These are phyloP conservation scores for Didymellaceae sp. DNA, from an alignment of 2,329 filamentous ascomycete species.

Conservation along the genomic window DNA sequence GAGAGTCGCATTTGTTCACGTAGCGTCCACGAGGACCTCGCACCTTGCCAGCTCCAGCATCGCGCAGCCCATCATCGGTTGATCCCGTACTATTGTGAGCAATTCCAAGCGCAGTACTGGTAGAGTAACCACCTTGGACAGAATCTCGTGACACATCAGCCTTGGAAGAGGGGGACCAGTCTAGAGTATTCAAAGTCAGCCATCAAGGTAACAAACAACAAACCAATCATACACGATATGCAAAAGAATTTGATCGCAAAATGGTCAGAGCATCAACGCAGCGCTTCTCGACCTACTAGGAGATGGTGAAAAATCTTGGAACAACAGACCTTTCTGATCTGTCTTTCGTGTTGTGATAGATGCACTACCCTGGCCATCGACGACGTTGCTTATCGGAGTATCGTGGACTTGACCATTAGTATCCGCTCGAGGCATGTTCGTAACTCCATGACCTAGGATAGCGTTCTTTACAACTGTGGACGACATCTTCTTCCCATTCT, in stretches of 20 bases:
- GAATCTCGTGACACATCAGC: background rate
- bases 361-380: background rate
- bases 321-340: slow-evolving; percentile 12
- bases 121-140: no score
- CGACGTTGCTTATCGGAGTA: slow-evolving; percentile 4
- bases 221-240: background rate
- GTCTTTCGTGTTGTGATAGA: background rate
- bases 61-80: background rate
- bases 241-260: background rate
- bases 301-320: slow-evolving; percentile 4
- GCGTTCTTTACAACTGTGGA: slow-evolving; percentile 26
- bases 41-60: slow-evolving; percentile 22
- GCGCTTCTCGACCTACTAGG: background rate
- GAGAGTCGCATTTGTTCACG: slow-evolving; percentile 4
- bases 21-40: slow-evolving; percentile 28
- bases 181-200: no score
- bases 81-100: background rate
- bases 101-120: background rate
- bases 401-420: slow-evolving; percentile 3
- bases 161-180: no score
- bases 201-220: no score
- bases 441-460: slow-evolving; percentile 23
- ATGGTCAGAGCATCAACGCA: background rate
- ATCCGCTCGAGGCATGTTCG: slow-evolving; percentile 4
- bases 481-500: slow-evolving; percentile 33